Evolutionary conservation across 768 basidiomycete species (phyloP), one percentile per base, ranked within the genome.

Genomic region (Hirschioporus abietinus): DNA sequence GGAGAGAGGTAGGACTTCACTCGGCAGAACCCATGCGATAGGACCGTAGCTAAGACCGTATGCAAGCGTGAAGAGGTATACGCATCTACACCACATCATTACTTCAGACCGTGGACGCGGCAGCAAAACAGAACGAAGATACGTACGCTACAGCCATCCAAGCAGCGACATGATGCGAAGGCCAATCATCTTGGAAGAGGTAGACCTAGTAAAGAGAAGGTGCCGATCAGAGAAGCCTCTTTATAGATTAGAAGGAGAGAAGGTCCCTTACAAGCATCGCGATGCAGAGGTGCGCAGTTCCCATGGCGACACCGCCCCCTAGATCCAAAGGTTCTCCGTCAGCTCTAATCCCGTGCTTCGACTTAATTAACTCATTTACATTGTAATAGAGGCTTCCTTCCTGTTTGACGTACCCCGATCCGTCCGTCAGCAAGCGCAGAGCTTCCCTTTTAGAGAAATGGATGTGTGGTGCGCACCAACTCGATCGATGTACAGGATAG

Each of bases 41-140:
- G 93, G 91, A 0, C 92, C 92, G 68, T 90, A 86, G 35, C 88
- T 90, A 52, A 88, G 76, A 0, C 92, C 92, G 72, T 92, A 93
- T 1, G 90, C 86, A 58, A 84, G 85, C 1, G 91, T 93, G 77
- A 93, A 93, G 0, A 82, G 72, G 74, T 93, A 94, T 27, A 91
- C 84, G 57, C 82, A 84, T 23, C 88, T 89, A 64, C 59, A 62
- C 18, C 8, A 34, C 24, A 52, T 20, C 17, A 23, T n/a, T 25
- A 26, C 35, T 27, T n/a, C 35, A 7, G 57, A 59, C 64, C 15
- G 63, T 52, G 18, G 17, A 35, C 5, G 63, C 17, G 18, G 63
- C 30, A n/a, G n/a, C 5, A 36, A 52, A 35, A 57, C 35, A 60
- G 25, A 59, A 68, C 42, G 26, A n/a, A 26, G 35, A 20, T 71